Evolutionary conservation across 1,284 basidiomycete genomes (phyloP).

Genomic region (Trametes versicolor): DNA sequence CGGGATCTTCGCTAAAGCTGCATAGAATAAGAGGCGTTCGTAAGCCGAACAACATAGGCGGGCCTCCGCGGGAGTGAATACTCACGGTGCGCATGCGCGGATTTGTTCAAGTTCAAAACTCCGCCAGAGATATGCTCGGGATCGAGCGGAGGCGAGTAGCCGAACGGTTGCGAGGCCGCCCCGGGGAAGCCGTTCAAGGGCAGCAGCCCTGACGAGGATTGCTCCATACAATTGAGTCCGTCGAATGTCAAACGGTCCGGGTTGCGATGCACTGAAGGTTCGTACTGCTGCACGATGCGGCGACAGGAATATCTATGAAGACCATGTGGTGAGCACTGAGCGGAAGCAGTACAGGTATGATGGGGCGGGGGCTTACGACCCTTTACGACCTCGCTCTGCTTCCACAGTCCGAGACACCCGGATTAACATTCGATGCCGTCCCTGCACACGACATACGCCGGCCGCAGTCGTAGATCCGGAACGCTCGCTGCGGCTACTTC

Average conservation of each 20-base stretch:
- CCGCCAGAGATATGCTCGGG: neutral
- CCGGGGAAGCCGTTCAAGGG: neutral
- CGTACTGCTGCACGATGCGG: too few relatives aligned
- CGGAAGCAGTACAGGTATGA: too few relatives aligned
- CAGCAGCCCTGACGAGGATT: neutral
- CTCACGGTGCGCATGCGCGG: neutral
- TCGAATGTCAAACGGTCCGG: neutral
- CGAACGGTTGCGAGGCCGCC: neutral
- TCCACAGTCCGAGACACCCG: too few relatives aligned
- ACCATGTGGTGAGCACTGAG: too few relatives aligned
- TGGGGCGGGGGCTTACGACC: too few relatives aligned
- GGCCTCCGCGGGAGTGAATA: neutral
- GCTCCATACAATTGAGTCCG: neutral
- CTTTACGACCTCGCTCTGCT: too few relatives aligned
- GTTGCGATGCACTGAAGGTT: neutral
- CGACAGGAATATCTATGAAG: too few relatives aligned
- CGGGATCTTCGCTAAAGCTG: neutral
- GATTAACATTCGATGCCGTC: too few relatives aligned
- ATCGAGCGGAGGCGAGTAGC: neutral
- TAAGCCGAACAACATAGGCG: neutral
- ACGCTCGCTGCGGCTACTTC: too few relatives aligned
- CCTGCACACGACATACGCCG: too few relatives aligned
- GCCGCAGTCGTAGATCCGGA: too few relatives aligned
- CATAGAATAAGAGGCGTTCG: neutral
- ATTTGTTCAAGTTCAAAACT: neutral